Base-by-base conservation (phyloP, 208 protist genomes). In the Herpetomonas muscarum region DNA sequence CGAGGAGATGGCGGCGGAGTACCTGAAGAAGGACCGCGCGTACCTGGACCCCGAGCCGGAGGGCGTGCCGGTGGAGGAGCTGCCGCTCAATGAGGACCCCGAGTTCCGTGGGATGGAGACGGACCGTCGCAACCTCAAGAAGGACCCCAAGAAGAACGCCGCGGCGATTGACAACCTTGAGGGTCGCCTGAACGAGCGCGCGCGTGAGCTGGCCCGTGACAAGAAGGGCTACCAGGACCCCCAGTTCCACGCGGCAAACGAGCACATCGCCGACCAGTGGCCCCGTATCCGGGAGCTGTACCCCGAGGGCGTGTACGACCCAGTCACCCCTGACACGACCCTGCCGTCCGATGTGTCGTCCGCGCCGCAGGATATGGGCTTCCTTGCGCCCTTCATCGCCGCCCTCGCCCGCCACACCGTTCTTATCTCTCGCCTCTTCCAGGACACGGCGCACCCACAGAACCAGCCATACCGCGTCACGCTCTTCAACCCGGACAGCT, bases 191-290 rank as follows among this genome's bases (percentile, higher is more conserved):
- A 76, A 67, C 55, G 62, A 79, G 12, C 77, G 83, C 13, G 81
- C 68, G 37, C 72, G 70, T 24, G 70, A 77, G 50, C 55, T 94
- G 36, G 87, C 87, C 10, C 47, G 62, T 36, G 66, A 78, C 0
- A 74, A 81, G 59, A 78, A 79, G 67, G 87, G 83, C 36, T 91
- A 82, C 64, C 81, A 91, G 50, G 83, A 91, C 64, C 59, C 64
- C 15, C 74, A 79, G 22, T 91, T 94, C 62, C 74, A 90, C 64
- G 69, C 73, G n/a, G 65, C 72, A 15, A 90, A 90, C 68, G 64
- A 74, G 50, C 47, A 79, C 44, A 67, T 88, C 19, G 79, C 81
- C 1, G 75, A 88, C 60, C 59, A 84, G 61, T 92, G 85, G 82
- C 76, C 70, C 30, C 76, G 82, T 58, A 80, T 92, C 41, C 64